Base-by-base conservation (phyloP, 106 monocot species). In the Chionographis japonica region DNA sequence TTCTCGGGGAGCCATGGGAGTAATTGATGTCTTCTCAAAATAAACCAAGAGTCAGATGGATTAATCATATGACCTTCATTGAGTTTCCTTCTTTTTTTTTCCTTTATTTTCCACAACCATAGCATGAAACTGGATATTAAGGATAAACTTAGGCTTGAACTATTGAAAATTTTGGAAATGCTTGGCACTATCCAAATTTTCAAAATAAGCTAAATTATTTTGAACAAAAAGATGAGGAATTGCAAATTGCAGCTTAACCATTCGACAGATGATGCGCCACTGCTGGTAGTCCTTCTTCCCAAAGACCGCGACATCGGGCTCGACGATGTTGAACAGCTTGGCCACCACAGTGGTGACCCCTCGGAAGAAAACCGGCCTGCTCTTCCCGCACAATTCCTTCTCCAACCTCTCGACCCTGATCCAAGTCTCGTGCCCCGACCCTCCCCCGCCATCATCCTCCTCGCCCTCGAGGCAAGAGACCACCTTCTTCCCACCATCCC, bases 211-310 rank as follows among this genome's bases (percentile, higher is more conserved):
- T 27, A 27, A 27, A 27, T 27, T 27, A 27, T 27, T 27, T 27
- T 27, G 27, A 27, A 27, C 27, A 27, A 27, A 27, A 27, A 27
- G 0, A 27, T 27, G 27, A 27, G 27, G 27, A 27, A 27, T 0
- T 27, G 27, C 27, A 27, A 27, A 27, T 27, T 27, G 27, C 27
- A 27, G 27, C 27, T 27, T 27, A 27, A 98, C 98, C 98, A 98
- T 93, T 38, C 90, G 72, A 55, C 73, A 76, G 42, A 98, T 83
- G 46, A 98, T 16, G 55, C 90, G 72, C 98, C 98, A 98, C 58
- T 98, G 98, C 72, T 98, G 98, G 63, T 93, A 98, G 62, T 98
- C 98, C 73, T 98, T 98, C 83, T 98, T 98, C 60, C 98, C 98
- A 19, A 98, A 93, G 12, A 98, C 64, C 1, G 93, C 98, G 1